Conservation (phyloP, 1,284 basidiomycete species). For the Naganishia cerealis region DNA sequence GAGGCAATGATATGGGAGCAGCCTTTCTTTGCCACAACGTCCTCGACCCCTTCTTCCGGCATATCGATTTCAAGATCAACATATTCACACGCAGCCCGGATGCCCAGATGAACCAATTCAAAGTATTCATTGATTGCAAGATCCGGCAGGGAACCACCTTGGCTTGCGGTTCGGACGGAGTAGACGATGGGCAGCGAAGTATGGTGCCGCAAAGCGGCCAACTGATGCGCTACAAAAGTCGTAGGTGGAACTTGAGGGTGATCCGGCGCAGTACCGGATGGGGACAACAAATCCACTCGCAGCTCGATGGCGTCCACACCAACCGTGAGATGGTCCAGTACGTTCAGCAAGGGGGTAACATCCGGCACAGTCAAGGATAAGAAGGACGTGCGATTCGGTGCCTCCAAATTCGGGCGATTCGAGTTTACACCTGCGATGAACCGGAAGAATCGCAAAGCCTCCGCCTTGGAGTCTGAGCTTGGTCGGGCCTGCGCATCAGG, state of each 20-base stretch:
- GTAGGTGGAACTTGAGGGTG: constrained; percentile 65
- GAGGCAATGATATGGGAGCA: constrained; percentile 81
- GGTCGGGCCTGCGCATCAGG: constrained; percentile 18
- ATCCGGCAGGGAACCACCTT: constrained; percentile 91
- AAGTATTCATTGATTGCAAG: constrained; percentile 70
- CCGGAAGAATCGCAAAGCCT: constrained; percentile 72
- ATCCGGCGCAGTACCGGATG: constrained; percentile 54
- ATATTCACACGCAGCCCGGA: constrained; percentile 86
- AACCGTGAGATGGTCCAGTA: constrained; percentile 71
- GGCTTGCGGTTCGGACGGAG: constrained; percentile 81
- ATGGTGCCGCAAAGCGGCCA: constrained; percentile 73
- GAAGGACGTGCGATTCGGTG: constrained; percentile 76
- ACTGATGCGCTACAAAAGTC: constrained; percentile 76
- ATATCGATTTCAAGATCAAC: constrained; percentile 86
- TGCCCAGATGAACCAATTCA: constrained; percentile 73
- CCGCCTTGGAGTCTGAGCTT: constrained; percentile 38
- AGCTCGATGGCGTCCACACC: constrained; percentile 92
- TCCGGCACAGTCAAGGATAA: constrained; percentile 90
- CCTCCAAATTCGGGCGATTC: constrained; percentile 65
- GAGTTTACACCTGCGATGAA: constrained; percentile 76
- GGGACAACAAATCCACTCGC: constrained; percentile 82
- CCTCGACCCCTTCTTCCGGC: constrained; percentile 64
- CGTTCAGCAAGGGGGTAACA: constrained; percentile 67
- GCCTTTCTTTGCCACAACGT: constrained; percentile 67
- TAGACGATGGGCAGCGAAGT: constrained; percentile 85